Evolutionary conservation across 805 yeast species (phyloP), one percentile per base, ranked within the genome.

Genomic region (Myxozyma melibiosi): DNA sequence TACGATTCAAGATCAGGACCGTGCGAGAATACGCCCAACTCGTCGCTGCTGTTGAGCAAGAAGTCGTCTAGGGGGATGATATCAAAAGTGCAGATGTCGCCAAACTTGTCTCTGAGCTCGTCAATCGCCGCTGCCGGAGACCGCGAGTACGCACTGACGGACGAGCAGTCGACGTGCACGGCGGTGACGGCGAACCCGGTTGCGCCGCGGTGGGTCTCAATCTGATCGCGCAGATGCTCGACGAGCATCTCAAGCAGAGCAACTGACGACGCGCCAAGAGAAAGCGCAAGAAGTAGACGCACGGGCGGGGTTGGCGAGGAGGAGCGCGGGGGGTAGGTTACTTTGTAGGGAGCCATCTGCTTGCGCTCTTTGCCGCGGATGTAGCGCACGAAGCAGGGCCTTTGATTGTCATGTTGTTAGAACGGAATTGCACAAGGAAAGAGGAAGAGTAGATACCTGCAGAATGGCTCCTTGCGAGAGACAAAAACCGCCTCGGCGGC

Each of bases 321-420:
- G 16, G 74, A 73, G 1, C 72, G 71, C 13, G 81, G 82, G 75
- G 71, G 73, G 56, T 79, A 90, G 65, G 84, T 80, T 22, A 87
- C 91, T 67, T 88, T 87, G 73, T 80, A 90, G 53, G 78, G 81
- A 13, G 87, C 90, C 90, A 92, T 83, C 67, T 80, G 86, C 67
- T 86, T 87, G 60, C 96, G 77, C 71, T 88, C 90, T 70, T 91
- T 91, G 24, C 88, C 84, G 55, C 85, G 78, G 35, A 91, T 76
- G 68, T 89, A 91, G 57, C 84, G 78, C 20, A 80, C 68, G 65
- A 89, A 92, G 70, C 98, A 91, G 1, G 61, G 55, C 25, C 63
- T 56, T n/a, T 25, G 25, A 3, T 49, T 31, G 50, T 30, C 50
- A 37, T n/a, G n/a, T n/a, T 8, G 41, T 22, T 9, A 45, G 16